These are phyloP conservation scores for Calonectria fujianensis DNA, from an alignment of 2,329 filamentous ascomycete species.

Conservation along the genomic window DNA sequence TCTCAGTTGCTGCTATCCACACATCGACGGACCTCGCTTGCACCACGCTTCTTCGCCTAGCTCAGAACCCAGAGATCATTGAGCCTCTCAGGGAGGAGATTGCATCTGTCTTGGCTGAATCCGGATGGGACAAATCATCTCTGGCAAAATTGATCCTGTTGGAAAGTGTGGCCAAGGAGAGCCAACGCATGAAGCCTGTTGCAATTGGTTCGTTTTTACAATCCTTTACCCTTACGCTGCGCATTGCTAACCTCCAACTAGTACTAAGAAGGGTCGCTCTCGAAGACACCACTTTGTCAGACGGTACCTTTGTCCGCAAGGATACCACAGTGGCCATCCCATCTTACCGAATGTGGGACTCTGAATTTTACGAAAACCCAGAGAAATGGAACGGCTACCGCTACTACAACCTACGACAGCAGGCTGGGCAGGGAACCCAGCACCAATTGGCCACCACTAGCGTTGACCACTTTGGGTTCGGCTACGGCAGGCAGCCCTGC, in stretches of 20 bases:
- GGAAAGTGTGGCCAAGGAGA: constrained; percentile 19
- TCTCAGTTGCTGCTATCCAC: constrained; percentile 7
- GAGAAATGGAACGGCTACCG: constrained; percentile 8
- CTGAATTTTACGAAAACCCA: constrained; percentile 5
- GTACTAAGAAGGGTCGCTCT: not conserved
- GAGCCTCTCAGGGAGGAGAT: constrained; percentile 11
- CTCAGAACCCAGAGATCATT: not conserved
- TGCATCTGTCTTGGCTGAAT: not conserved
- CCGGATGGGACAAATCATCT: constrained; percentile 9
- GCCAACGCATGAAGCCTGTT: constrained; percentile 14
- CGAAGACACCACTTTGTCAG: constrained; percentile 5
- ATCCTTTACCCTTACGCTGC: no score
- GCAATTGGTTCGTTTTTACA: not conserved
- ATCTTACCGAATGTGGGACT: constrained; percentile 17
- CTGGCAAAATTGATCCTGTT: not conserved
- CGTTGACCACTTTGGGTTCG: constrained; percentile 17
- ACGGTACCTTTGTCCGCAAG: not conserved
- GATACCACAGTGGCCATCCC: constrained; percentile 8
- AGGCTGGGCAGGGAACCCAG: constrained; percentile 10
- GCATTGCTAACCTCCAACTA: not conserved
- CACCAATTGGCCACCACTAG: constrained; percentile 10
- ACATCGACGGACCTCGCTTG: constrained; percentile 14
- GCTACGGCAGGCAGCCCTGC: constrained; percentile 12
- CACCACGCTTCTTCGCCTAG: not conserved
- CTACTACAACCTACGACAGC: constrained; percentile 13